Base-by-base conservation (phyloP, 176 grass and related monocot species). In the Eremochloa ophiuroides region DNA sequence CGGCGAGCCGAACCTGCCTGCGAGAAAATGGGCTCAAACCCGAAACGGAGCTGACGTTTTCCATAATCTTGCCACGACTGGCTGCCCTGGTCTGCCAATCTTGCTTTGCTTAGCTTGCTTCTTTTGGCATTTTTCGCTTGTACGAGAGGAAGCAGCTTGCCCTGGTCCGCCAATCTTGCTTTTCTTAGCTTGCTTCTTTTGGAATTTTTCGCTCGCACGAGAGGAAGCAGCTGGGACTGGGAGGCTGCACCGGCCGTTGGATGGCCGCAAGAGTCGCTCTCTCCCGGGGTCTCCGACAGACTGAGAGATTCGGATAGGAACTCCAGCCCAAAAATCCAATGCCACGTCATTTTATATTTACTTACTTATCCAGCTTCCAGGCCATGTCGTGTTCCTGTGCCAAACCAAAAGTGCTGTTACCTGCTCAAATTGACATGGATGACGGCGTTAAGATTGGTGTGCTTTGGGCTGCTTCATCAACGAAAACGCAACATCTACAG, bases 231-330 rank as follows among this genome's bases (percentile, higher is more conserved):
- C n/a, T n/a, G n/a, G n/a, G n/a, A n/a, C 9, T 1, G 9, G 35
- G 15, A 34, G 62, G 5, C 11, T 11, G 53, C 12, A 34, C 12
- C 20, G 12, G 12, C 53, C 5, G 65, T 20, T 71, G 47, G 65
- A 25, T 8, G 15, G 47, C 78, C 51, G 39, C 71, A 83, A 67
- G 34, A 14, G 61, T 75, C 43, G 11, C 61, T 31, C 46, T 75
- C 61, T 33, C 20, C 22, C 11, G n/a, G 10, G 11, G 44, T 42
- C 16, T 55, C 4, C 2, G 6, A 41, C 81, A 8, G 7, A 13
- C 1, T 30, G 47, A 26, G 39, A 68, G 25, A 56, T 76, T 12
- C 31, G 42, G 85, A 77, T 77, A 82, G 85, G 73, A 77, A 20
- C 74, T 64, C 66, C 14, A 50, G 18, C 10, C 31, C 8, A 16